Conservation (phyloP, 1,284 basidiomycete species). For the Phellopilus nigrolimitatus region DNA sequence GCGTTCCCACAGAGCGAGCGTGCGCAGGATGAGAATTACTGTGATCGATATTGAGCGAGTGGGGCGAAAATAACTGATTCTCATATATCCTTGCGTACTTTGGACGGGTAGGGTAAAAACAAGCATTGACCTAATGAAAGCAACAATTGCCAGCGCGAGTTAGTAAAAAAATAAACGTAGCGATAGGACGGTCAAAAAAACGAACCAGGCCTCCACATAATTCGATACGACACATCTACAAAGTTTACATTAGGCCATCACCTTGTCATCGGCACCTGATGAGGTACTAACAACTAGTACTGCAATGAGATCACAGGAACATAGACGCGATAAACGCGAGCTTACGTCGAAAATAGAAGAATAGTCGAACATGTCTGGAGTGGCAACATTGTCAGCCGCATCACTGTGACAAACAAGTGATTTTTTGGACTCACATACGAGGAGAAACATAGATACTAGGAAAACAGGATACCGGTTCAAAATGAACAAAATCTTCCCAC, state of each 20-base stretch:
- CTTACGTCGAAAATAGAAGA: slow-evolving; percentile 2
- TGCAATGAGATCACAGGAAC: no score
- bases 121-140: neutral
- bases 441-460: slow-evolving; percentile 4
- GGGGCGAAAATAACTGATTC: no score
- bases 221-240: neutral
- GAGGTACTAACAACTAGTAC: slow-evolving; percentile 2
- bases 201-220: neutral
- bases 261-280: neutral
- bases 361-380: slow-evolving; percentile 6
- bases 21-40: slow-evolving; percentile 3
- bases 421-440: slow-evolving; percentile 3
- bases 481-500: slow-evolving; percentile 11
- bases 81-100: neutral
- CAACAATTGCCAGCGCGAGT: neutral
- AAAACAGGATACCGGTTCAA: slow-evolving; percentile 13
- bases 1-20: slow-evolving; percentile 1
- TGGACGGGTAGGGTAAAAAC: slow-evolving; percentile 1
- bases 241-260: neutral
- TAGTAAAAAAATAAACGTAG: neutral
- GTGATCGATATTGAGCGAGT: neutral
- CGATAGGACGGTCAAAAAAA: neutral
- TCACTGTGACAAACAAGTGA: neutral
- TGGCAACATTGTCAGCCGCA: neutral
- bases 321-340: neutral